phyloP scores from a whole-genome alignment of 202 grass and related monocot genomes.

The Panicum virgatum region DNA sequence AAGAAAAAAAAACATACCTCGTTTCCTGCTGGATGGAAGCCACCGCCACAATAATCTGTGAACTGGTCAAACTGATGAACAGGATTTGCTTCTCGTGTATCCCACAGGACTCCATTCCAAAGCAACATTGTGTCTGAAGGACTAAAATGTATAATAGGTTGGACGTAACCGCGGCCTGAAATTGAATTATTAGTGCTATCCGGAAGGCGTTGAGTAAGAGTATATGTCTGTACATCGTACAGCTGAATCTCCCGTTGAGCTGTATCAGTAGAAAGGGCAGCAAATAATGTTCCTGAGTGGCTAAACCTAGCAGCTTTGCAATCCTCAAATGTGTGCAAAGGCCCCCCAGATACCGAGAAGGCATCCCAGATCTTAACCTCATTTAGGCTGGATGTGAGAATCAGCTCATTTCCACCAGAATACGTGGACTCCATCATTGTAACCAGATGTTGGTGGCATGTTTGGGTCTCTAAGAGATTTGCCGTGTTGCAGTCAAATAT shows the following conservation, averaged over 20 bases:
- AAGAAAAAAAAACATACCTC: constrained; percentile 52
- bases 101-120: constrained; percentile 96
- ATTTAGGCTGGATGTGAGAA: constrained; percentile 74
- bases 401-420: constrained; percentile 56
- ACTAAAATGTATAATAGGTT: constrained; percentile 96
- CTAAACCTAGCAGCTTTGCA: constrained; percentile 92
- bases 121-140: constrained; percentile 84
- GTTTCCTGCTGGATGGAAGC: constrained; percentile 96
- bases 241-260: constrained; percentile 59
- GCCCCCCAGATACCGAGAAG: constrained; percentile 53
- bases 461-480: constrained; percentile 70
- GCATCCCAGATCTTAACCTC: constrained; percentile 92
- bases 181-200: constrained; percentile 59
- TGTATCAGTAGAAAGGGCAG: constrained; percentile 67
- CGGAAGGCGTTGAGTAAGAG: constrained; percentile 56
- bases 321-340: constrained; percentile 81
- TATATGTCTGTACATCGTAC: constrained; percentile 84
- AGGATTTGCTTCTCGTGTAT: constrained; percentile 55
- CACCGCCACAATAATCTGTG: constrained; percentile 93
- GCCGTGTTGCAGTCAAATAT: constrained; percentile 91
- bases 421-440: constrained; percentile 65
- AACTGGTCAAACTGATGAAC: constrained; percentile 94
- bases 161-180: constrained; percentile 50
- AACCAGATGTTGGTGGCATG: constrained; percentile 72
- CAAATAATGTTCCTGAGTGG: constrained; percentile 73